Conservation (phyloP, 441 rosid genomes). For the Corymbia calophylla region DNA sequence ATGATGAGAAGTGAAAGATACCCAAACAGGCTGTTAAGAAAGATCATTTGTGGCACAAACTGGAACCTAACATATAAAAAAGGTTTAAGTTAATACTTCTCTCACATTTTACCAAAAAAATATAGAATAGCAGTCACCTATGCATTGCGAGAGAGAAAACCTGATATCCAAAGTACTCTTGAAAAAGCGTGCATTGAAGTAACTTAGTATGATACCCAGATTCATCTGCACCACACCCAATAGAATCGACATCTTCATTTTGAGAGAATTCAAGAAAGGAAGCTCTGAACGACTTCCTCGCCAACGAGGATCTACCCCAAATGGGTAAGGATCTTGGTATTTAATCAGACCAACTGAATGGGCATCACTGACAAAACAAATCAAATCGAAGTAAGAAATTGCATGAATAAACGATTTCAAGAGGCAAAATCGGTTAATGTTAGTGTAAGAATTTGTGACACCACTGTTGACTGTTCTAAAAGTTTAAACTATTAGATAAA, state of each 20-base stretch:
- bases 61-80: slow-evolving; percentile 61
- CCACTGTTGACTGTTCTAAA: no score
- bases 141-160: slow-evolving; percentile 19
- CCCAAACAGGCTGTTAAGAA: slow-evolving; percentile 89
- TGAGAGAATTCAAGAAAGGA: slow-evolving; percentile 89
- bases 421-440: neutral
- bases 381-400: neutral
- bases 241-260: slow-evolving; percentile 98
- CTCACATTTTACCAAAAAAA: slow-evolving; percentile 2
- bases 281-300: slow-evolving; percentile 97
- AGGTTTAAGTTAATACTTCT: slow-evolving; percentile 9
- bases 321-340: slow-evolving; percentile 79
- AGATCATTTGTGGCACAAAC: slow-evolving; percentile 94
- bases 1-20: slow-evolving; percentile 87
- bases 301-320: slow-evolving; percentile 99
- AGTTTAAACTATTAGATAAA: no score
- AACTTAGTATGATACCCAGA: slow-evolving; percentile 78
- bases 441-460: no score
- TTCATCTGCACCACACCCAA: slow-evolving; percentile 94
- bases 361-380: slow-evolving; percentile 60
- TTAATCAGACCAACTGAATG: slow-evolving; percentile 58
- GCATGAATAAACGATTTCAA: neutral
- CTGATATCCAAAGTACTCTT: slow-evolving; percentile 70
- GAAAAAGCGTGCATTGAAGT: slow-evolving; percentile 84
- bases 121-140: neutral